These are phyloP conservation scores for Ophiostoma sp. DNA, from an alignment of 2,329 filamentous ascomycete genomes.

Conservation along the genomic window DNA sequence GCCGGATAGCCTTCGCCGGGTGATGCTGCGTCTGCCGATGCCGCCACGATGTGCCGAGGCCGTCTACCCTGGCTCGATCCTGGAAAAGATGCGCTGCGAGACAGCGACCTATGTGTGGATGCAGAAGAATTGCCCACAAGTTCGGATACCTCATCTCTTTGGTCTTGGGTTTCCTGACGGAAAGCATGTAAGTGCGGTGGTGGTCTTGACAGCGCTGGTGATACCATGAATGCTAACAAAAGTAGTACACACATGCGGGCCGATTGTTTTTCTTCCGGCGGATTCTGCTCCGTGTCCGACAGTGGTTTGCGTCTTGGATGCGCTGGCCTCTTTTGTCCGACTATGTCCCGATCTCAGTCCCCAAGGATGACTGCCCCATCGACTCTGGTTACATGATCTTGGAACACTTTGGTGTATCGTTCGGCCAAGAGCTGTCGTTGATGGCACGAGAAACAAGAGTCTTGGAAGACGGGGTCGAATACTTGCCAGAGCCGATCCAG, in stretches of 20 bases:
- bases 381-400: constrained; percentile 24
- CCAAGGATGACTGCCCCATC: not conserved
- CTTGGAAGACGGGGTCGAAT: not conserved
- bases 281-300: not conserved
- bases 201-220: not conserved
- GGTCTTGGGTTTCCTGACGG: constrained; percentile 29
- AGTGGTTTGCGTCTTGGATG: constrained; percentile 10
- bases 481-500: not conserved
- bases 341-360: constrained; percentile 8
- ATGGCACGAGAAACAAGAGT: constrained; percentile 3
- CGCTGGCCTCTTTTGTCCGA: not conserved
- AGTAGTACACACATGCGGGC: not conserved
- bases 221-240: not conserved
- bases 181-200: constrained; percentile 9
- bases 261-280: constrained; percentile 4
- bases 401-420: constrained; percentile 19
- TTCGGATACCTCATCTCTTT: constrained; percentile 40
- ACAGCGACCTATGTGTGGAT: constrained; percentile 44
- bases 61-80: constrained; percentile 39
- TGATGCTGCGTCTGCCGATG: constrained; percentile 32
- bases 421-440: constrained; percentile 18
- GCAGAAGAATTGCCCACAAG: constrained; percentile 39
- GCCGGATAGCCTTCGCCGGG: constrained; percentile 5
- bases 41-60: constrained; percentile 40
- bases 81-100: constrained; percentile 42